Conservation (phyloP, 2,329 filamentous ascomycete species). For the Cercospora citrullina region DNA sequence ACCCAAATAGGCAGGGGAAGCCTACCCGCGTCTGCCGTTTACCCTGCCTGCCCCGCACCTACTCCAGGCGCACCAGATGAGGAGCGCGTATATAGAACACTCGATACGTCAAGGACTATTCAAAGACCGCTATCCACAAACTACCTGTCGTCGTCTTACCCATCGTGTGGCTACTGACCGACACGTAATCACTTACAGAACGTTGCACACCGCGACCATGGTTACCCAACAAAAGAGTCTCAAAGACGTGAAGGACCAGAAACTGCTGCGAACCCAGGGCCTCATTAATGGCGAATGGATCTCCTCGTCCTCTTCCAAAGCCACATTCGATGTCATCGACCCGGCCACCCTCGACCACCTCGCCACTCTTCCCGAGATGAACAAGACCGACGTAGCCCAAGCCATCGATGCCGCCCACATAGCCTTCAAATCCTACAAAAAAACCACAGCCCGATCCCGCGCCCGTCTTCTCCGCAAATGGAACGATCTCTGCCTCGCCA, state of each 20-base stretch:
- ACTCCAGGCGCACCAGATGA: neutral
- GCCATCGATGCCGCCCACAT: constrained; percentile 28
- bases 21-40: neutral
- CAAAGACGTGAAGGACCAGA: constrained; percentile 24
- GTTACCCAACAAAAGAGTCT: constrained; percentile 20
- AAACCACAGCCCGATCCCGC: constrained; percentile 29
- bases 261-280: constrained; percentile 25
- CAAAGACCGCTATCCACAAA: neutral
- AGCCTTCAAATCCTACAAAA: constrained; percentile 30
- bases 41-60: constrained; percentile 8
- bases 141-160: neutral
- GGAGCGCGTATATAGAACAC: neutral
- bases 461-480: constrained; percentile 34
- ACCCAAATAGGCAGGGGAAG: constrained; percentile 2
- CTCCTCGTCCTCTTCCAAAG: constrained; percentile 47
- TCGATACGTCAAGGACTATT: constrained; percentile 1
- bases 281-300: constrained; percentile 34
- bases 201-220: constrained; percentile 7
- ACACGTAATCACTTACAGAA: neutral
- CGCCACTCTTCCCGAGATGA: constrained; percentile 32
- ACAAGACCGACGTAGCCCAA: constrained; percentile 21
- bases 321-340: constrained; percentile 33
- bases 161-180: neutral
- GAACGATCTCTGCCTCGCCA: constrained; percentile 33
- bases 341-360: constrained; percentile 28